Evolutionary conservation across 805 yeast species (phyloP), one percentile per base, ranked within the genome.

Genomic region (Henningerozyma blattae): DNA sequence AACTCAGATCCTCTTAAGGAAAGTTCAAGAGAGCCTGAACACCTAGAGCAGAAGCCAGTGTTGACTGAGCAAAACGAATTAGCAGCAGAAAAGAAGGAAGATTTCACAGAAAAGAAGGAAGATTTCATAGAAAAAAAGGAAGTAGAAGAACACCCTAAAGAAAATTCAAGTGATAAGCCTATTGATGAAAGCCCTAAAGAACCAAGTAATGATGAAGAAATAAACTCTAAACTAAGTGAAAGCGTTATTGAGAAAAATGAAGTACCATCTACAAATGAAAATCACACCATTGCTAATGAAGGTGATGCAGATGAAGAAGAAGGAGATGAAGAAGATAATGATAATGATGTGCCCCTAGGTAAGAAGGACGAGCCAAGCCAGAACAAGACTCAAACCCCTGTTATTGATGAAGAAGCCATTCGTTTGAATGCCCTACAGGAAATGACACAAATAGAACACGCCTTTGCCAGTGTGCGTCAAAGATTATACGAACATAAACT

Each of bases 381-480:
- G 27, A 24, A 24, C 24, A 20, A 20, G n/a, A 20, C 12, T 20
- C 12, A 20, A 20, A 12, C 8, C 24, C 8, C 12, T 20, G 24
- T 9, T 9, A 46, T 47, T 35, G 57, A 52, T 29, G 27, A 44
- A n/a, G 60, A 55, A 40, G 39, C 40, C 15, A 41, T 45, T 22
- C 40, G 61, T 31, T 33, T 45, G 29, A 39, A 35, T 12, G 59
- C 57, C 9, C 34, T 89, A 34, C 69, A 71, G 33, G 79, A 73
- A 34, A 70, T 91, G 34, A 78, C 86, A 3, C 72, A 70, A 17
- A 85, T 91, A 37, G 98, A 91, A 53, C 64, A 77, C 28, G 80
- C 79, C 35, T 91, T 87, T 65, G 96, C 97, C 5, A 67, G 71
- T 40, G 64, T 89, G 36, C 72, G 95, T 42, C 96, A 91, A 54